A percentile compares a stretch with the other conserved stretches of the same genome.
These are phyloP conservation scores for Exophiala xenobiotica DNA, from an alignment of 2,329 filamentous ascomycete species.

Conservation along the genomic window DNA sequence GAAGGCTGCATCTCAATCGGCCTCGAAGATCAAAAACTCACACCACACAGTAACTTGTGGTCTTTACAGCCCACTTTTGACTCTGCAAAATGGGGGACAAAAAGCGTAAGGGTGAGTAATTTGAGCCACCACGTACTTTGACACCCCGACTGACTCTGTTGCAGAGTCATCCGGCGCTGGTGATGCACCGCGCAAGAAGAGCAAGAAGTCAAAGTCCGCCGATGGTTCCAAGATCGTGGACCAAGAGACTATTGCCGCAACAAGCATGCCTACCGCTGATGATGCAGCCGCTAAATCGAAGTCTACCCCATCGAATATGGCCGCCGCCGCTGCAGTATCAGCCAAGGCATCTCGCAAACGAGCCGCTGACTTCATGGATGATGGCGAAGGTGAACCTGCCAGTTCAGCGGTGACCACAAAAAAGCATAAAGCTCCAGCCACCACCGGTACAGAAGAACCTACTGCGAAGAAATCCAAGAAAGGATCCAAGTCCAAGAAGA, in stretches of 20 bases:
- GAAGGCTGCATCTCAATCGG: too few relatives aligned
- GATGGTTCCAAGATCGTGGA: constrained; percentile 36
- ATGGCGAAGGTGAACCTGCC: constrained; percentile 38
- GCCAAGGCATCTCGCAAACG: constrained; percentile 48
- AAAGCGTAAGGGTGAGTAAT: constrained; percentile 29
- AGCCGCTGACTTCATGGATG: constrained; percentile 49
- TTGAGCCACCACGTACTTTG: neutral
- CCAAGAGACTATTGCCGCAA: constrained; percentile 31
- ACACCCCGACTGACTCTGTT: neutral
- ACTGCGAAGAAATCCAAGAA: constrained; percentile 33
- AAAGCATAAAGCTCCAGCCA: constrained; percentile 51
- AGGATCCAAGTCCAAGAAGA: constrained; percentile 17
- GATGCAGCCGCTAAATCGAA: constrained; percentile 5
- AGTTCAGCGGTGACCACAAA: constrained; percentile 33
- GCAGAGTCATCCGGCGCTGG: constrained; percentile 15
- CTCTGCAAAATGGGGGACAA: constrained; percentile 27
- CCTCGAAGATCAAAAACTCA: too few relatives aligned
- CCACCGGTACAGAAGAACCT: constrained; percentile 12
- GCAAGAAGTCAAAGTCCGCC: constrained; percentile 36
- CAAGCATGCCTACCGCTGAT: constrained; percentile 30
- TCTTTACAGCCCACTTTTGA: neutral
- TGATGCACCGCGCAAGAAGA: constrained; percentile 54
- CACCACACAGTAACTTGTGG: neutral
- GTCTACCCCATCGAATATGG: constrained; percentile 34
- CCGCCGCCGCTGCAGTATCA: constrained; percentile 37